Percentiles rank a stretch among this genome's conserved stretches.
These are phyloP conservation scores for Trichoderma reesei DNA, from an alignment of 495 filamentous ascomycete genomes.

Conservation along the genomic window DNA sequence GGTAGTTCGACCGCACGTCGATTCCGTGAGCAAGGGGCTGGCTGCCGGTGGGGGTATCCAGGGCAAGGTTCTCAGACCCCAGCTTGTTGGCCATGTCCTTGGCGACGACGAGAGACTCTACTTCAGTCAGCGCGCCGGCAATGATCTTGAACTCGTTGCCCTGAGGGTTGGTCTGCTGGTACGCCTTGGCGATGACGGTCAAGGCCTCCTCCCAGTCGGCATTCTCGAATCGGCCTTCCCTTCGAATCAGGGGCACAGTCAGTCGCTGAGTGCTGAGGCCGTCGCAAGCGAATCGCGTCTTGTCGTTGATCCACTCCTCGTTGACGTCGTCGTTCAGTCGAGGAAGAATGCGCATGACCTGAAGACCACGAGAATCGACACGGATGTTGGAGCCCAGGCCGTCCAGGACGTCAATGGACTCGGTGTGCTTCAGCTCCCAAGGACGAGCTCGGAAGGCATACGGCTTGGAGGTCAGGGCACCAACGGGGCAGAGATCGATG, in stretches of 20 bases:
- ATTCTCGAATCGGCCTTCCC: conserved; percentile 78
- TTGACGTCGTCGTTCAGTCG: conserved; percentile 95
- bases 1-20: conserved; percentile 87
- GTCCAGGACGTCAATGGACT: conserved; percentile 90
- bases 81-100: conserved; percentile 95
- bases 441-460: conserved; percentile 95
- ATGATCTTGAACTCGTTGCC: conserved; percentile 93
- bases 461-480: conserved; percentile 90
- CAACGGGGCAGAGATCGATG: conserved; percentile 95
- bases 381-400: conserved; percentile 89
- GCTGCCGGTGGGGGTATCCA: conserved; percentile 79
- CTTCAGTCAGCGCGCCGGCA: conserved; percentile 81
- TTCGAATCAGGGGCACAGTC: conserved; percentile 82
- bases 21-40: conserved; percentile 83
- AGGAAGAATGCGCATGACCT: conserved; percentile 90
- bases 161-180: conserved; percentile 63
- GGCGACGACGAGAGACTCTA: conserved; percentile 87
- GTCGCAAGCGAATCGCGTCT: conserved; percentile 92
- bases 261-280: conserved; percentile 91
- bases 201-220: conserved; percentile 92
- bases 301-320: conserved; percentile 99
- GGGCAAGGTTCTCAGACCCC: conserved; percentile 86
- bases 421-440: conserved; percentile 89
- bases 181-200: conserved; percentile 69
- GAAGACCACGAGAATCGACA: conserved; percentile 83